These are phyloP conservation scores for Flueggea neowawraea DNA, from an alignment of 441 rosid species.

Conservation along the genomic window DNA sequence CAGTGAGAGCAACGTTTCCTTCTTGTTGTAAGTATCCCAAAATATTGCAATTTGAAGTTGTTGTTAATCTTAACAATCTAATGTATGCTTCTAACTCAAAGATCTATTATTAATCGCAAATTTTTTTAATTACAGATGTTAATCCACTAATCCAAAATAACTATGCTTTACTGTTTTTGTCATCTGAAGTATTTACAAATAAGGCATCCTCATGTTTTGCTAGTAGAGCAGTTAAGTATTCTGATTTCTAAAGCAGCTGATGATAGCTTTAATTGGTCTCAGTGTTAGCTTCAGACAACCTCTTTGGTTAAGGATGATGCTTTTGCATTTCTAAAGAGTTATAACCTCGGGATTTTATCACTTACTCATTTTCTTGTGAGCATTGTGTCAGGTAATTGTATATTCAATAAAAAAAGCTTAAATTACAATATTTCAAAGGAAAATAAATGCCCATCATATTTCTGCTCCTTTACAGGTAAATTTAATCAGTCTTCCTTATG, in stretches of 20 bases:
- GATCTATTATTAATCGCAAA: too few species aligned
- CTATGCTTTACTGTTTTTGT: too few species aligned
- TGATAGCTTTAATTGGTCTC: conserved; percentile 20
- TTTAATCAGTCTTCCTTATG: conserved; percentile 55
- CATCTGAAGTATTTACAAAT: too few species aligned
- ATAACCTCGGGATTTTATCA: conserved; percentile 43
- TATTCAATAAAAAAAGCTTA: not conserved
- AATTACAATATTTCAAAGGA: not conserved
- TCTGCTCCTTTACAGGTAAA: conserved; percentile 40
- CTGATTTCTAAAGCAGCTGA: not conserved
- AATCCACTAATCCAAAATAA: too few species aligned
- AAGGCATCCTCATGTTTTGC: too few species aligned
- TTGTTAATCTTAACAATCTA: too few species aligned
- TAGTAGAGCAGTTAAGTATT: not conserved
- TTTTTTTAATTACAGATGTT: too few species aligned
- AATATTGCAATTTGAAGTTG: too few species aligned
- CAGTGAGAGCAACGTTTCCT: too few species aligned
- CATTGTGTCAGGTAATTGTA: conserved; percentile 62
- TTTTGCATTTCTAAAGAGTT: conserved; percentile 64
- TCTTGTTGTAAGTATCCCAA: too few species aligned
- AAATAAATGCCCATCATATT: conserved; percentile 9
- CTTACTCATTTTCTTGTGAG: conserved; percentile 61
- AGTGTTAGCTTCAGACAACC: conserved; percentile 67
- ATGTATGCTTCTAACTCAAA: too few species aligned
- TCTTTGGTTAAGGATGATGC: conserved; percentile 55